Percentiles rank a stretch among this genome's conserved stretches.
Evolutionary conservation across 2,329 filamentous ascomycete species (phyloP).

Genomic region (Neophaeococcomyces mojaviensis): DNA sequence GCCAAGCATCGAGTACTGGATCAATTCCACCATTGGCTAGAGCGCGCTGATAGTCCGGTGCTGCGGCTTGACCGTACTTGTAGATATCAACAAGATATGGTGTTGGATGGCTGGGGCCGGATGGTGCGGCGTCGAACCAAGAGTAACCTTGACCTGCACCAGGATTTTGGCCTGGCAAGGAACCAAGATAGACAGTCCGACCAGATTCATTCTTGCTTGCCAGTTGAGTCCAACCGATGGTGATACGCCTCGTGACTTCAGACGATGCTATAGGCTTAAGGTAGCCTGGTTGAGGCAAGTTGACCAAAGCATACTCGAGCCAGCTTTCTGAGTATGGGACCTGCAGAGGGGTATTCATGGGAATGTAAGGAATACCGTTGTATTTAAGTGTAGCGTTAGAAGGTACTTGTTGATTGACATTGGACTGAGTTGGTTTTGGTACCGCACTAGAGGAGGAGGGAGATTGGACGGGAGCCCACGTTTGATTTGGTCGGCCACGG

Average conservation of each 20-base stretch:
- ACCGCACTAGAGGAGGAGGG: constrained; percentile 2
- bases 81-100: constrained; percentile 44
- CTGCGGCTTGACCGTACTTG: constrained; percentile 27
- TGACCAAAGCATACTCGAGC: constrained; percentile 24
- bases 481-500: neutral
- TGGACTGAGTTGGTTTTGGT: constrained; percentile 6
- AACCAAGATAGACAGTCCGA: constrained; percentile 7
- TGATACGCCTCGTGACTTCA: constrained; percentile 43
- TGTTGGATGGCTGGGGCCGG: constrained; percentile 20
- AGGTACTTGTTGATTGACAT: constrained; percentile 4
- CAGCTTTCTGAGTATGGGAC: constrained; percentile 9
- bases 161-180: constrained; percentile 5
- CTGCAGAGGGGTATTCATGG: constrained; percentile 3
- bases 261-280: constrained; percentile 26
- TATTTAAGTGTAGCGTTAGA: constrained; percentile 9
- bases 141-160: constrained; percentile 5
- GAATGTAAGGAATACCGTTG: constrained; percentile 6
- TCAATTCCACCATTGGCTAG: constrained; percentile 37
- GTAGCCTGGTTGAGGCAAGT: constrained; percentile 16
- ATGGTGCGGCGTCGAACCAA: constrained; percentile 14
- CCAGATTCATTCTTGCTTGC: constrained; percentile 28
- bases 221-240: constrained; percentile 37
- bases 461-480: constrained; percentile 5
- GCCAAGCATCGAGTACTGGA: constrained; percentile 22
- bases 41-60: constrained; percentile 35